phyloP scores from a whole-genome alignment of 306 rosid genomes.

The Cucurbita pepo region DNA sequence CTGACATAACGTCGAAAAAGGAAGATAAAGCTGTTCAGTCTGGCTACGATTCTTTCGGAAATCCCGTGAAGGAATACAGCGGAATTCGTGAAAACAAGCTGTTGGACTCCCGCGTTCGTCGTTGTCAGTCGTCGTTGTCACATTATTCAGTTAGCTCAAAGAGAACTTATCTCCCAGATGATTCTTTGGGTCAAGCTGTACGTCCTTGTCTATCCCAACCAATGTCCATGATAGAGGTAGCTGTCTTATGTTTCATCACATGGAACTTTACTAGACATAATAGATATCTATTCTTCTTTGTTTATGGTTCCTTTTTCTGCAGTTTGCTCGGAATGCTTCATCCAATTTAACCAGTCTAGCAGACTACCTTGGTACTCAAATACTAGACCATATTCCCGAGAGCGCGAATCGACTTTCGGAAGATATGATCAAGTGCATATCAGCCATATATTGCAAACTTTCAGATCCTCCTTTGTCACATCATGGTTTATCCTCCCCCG shows the following conservation, averaged over 20 bases:
- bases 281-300: neutral
- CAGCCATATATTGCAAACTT: conserved; percentile 82
- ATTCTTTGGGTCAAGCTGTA: conserved; percentile 36
- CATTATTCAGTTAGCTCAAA: conserved; percentile 33
- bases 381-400: conserved; percentile 62
- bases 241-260: neutral
- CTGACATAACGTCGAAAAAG: conserved; percentile 18
- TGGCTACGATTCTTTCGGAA: conserved; percentile 21
- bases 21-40: conserved; percentile 33
- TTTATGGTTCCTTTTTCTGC: conserved; percentile 2
- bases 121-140: conserved; percentile 77
- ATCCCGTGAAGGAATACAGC: conserved; percentile 17
- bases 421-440: conserved; percentile 90
- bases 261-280: neutral
- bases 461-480: conserved; percentile 57
- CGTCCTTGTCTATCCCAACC: conserved; percentile 92
- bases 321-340: conserved; percentile 44
- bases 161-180: conserved; percentile 44
- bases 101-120: conserved; percentile 58
- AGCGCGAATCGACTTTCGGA: conserved; percentile 73
- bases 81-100: conserved; percentile 30
- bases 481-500: conserved; percentile 68
- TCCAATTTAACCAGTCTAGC: conserved; percentile 73
- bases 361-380: conserved; percentile 85
- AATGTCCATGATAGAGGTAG: conserved; percentile 76